Evolutionary conservation across 768 basidiomycete species (phyloP).

Genomic region (Suillus variegatus): DNA sequence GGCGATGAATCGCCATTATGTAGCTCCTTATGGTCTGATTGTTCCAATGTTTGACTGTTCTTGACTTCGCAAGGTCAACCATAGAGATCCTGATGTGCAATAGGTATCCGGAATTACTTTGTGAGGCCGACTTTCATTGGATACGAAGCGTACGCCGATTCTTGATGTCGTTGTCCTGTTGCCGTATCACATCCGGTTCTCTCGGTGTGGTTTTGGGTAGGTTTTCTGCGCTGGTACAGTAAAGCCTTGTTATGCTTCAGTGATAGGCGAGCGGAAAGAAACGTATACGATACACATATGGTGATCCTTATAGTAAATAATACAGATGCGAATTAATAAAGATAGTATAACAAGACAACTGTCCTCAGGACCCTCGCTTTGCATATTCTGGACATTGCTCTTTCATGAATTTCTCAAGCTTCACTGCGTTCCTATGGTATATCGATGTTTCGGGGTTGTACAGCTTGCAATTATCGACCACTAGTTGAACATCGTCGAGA

Average conservation of each 20-base stretch:
- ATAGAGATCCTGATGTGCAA: background rate
- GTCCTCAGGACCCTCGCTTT: slow-evolving; percentile 14
- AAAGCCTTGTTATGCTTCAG: background rate
- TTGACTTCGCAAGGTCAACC: background rate
- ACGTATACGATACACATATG: background rate
- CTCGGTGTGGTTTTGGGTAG: background rate
- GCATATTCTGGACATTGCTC: slow-evolving; percentile 42
- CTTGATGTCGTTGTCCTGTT: background rate
- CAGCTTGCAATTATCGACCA: slow-evolving; percentile 85
- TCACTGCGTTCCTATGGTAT: slow-evolving; percentile 84
- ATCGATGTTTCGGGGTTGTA: slow-evolving; percentile 85
- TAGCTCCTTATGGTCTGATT: background rate
- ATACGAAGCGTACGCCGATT: background rate
- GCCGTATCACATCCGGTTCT: background rate
- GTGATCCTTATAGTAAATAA: background rate
- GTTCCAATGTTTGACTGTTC: background rate
- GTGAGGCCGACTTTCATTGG: background rate
- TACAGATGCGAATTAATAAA: slow-evolving; percentile 10
- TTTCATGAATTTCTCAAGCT: slow-evolving; percentile 77
- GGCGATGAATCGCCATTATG: background rate
- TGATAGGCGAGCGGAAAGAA: background rate
- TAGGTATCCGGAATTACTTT: background rate
- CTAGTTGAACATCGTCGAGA: slow-evolving; percentile 74
- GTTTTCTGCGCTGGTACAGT: background rate
- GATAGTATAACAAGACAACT: slow-evolving; percentile 6